Base-by-base conservation (phyloP, 305 asterid genomes). In the Withania somnifera region DNA sequence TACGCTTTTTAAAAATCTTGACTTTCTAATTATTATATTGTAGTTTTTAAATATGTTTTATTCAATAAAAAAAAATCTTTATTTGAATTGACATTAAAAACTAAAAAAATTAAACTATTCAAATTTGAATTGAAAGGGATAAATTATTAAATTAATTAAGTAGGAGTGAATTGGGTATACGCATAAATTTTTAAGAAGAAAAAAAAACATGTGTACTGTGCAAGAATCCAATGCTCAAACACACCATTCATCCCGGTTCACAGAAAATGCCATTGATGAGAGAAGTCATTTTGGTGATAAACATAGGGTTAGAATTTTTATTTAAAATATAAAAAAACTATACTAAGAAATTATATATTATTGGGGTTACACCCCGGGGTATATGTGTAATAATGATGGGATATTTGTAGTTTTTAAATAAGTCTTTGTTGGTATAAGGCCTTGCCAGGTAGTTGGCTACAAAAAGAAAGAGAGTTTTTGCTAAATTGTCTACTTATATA, bases 381-480 rank as follows among this genome's bases (percentile, higher is more conserved):
- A 28, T 32, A 47, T 28, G 26, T 28, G 80, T 75, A 75, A 75
- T 75, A 51, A 75, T 17, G 26, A 10, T 5, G 63, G 63, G 0
- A 47, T 75, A 50, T 75, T 50, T 75, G 63, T 6, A 7, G 11
- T 75, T 4, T 6, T n/a, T 10, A 75, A 75, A 50, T 26, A 28
- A 75, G 63, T 28, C 26, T 28, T 50, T 75, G 47, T 75, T 71
- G 34, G 24, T 42, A 71, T 4, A 71, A 45, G 79, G 38, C 34
- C 24, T 22, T 71, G 63, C 47, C 80, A 50, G 63, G 80, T 11
- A 75, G 80, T 75, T 75, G 63, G 80, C 80, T 75, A 75, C 47
- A 75, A 75, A 75, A 4, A 73, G 4, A 51, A 75, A 30, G n/a
- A 36, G 40, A 75, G 47, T 45, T 47, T 17, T 75, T 50, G 38